Evolutionary conservation across 305 asterid genomes (phyloP).

Genomic region (Fraxinus baroniana): DNA sequence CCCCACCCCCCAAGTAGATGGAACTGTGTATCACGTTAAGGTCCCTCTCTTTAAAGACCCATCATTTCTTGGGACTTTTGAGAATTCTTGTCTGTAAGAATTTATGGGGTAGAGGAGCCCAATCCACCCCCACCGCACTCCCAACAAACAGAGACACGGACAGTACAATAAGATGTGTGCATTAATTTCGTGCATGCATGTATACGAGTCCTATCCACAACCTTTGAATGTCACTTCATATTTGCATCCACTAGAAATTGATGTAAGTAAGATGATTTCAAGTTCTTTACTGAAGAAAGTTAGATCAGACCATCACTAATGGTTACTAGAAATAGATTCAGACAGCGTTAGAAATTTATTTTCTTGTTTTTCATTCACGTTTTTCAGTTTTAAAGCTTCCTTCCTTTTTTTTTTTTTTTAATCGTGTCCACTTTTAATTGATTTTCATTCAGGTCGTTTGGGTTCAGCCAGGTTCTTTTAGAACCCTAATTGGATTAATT

Average conservation of each 20-base stretch:
- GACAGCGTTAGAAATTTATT: not conserved
- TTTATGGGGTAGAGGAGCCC: not conserved
- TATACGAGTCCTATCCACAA: not conserved
- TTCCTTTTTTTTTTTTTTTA: no score
- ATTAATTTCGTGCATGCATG: not conserved
- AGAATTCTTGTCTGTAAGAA: not conserved
- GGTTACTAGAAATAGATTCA: not conserved
- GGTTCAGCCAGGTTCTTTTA: no score
- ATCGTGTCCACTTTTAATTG: not conserved
- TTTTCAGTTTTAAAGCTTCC: no score
- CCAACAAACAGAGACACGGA: not conserved
- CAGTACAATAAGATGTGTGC: not conserved
- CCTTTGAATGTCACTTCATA: not conserved
- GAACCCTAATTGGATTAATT: no score
- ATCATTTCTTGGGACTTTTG: not conserved
- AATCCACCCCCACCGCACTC: not conserved
- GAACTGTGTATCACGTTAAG: not conserved
- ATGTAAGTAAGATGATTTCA: not conserved
- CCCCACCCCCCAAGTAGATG: not conserved
- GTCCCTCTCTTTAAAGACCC: not conserved
- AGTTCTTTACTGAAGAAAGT: not conserved
- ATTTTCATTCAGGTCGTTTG: no score
- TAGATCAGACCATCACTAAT: not conserved
- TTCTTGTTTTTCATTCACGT: no score
- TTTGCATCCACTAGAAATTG: not conserved